phyloP scores from a whole-genome alignment of 1,284 basidiomycete species.

The Apiotrichum sp. region DNA sequence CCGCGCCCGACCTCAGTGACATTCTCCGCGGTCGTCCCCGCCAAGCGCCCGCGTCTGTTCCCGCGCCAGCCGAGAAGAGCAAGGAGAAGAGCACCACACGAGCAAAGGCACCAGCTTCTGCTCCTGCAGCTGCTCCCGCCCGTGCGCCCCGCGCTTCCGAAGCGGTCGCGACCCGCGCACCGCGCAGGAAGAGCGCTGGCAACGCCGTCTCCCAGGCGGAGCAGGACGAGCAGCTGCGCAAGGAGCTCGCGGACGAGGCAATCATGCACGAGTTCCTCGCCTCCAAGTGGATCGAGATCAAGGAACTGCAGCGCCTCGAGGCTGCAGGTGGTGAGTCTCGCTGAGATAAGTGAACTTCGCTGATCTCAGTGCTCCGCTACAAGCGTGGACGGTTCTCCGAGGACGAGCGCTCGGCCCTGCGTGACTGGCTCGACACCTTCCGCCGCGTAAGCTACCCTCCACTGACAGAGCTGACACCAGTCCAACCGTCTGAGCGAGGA shows the following conservation, averaged over 20 bases:
- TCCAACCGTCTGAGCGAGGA: slow-evolving; percentile 12
- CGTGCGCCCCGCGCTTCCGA: neutral
- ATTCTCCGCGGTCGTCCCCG: neutral
- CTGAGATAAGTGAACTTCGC: slow-evolving; percentile 11
- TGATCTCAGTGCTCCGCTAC: slow-evolving; percentile 30
- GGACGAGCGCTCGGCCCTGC: slow-evolving; percentile 25
- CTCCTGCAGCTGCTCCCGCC: neutral
- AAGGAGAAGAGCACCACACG: too few relatives aligned
- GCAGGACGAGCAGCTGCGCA: slow-evolving; percentile 14
- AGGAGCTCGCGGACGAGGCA: slow-evolving; percentile 6
- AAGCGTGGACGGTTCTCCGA: slow-evolving; percentile 32
- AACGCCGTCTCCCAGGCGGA: slow-evolving; percentile 12
- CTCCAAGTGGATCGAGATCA: slow-evolving; percentile 23
- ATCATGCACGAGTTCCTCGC: slow-evolving; percentile 31
- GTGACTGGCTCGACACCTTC: slow-evolving; percentile 23
- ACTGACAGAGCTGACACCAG: neutral
- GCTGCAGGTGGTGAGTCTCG: slow-evolving; percentile 34
- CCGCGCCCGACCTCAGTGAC: neutral
- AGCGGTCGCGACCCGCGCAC: neutral
- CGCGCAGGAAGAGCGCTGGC: neutral
- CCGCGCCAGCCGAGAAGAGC: too few relatives aligned
- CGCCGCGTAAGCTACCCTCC: slow-evolving; percentile 6
- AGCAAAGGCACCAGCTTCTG: too few relatives aligned
- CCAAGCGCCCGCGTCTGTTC: too few relatives aligned
- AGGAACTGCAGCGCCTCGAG: slow-evolving; percentile 28